Base-by-base conservation (phyloP, 371 early-diverging fungal genomes). In the Homolaphlyctis polyrhiza region DNA sequence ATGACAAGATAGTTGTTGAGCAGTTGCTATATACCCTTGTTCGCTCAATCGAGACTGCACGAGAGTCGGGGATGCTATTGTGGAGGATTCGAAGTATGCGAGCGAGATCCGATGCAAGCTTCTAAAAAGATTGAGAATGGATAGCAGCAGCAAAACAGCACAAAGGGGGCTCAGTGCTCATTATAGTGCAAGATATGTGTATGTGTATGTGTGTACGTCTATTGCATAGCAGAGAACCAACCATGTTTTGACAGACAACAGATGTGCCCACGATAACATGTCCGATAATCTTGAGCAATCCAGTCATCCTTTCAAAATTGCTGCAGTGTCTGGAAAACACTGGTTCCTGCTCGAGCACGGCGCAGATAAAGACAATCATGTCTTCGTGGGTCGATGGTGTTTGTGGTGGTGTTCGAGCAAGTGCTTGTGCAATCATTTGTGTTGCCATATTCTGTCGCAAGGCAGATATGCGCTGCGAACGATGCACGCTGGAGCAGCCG, bases 1-100 rank as follows among this genome's bases (percentile, higher is more conserved):
- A n/a, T n/a, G n/a, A n/a, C n/a, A n/a, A n/a, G n/a, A n/a, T n/a
- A n/a, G n/a, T n/a, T n/a, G n/a, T n/a, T n/a, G 39, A 18, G 39
- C 39, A 39, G 8, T 8, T 11, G 18, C 39, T 14, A 32, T n/a
- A 51, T 51, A 51, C 52, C 52, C 32, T 6, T 14, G 52, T 51
- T 6, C 52, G 52, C 52, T 51, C 52, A 28, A 51, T 28, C 25
- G 52, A 51, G 32, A 51, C 27, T 14, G 52, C 52, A 6, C 52
- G 52, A 11, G 11, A 6, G 32, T 51, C 52, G 11, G 52, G 11
- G 14, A 51, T 51, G 11, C 8, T 11, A 27, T 51, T 51, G 52
- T 51, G 52, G 11, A 51, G 27, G 11, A 51, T 32, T 8, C 52
- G 52, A 14, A 51, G 8, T 14, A 6, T 51, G 11, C 32, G 25